phyloP scores from a whole-genome alignment of 31 red algal species.

The Endocladia muricata region DNA sequence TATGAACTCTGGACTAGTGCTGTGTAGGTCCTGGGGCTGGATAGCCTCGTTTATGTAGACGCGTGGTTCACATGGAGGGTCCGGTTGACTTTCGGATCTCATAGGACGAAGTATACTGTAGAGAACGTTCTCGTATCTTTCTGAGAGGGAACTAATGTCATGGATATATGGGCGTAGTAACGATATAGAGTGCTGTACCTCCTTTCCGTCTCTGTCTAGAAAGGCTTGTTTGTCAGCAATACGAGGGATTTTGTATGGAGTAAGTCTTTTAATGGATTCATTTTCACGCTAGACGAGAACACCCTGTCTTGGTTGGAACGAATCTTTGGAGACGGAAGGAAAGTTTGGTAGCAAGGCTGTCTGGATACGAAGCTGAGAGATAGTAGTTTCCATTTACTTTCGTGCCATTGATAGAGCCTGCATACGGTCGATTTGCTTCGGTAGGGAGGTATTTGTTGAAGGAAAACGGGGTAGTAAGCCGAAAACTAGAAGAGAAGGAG shows the following conservation, averaged over 20 bases:
- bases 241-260: not conserved
- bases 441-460: not conserved
- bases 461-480: slow-evolving; percentile 29
- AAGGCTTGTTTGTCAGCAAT: slow-evolving; percentile 6
- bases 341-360: not conserved
- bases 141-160: too few species aligned
- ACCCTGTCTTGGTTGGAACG: not conserved
- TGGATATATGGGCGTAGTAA: too few species aligned
- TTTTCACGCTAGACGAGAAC: slow-evolving; percentile 3
- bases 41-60: not conserved
- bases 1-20: not conserved
- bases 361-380: not conserved
- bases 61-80: not conserved
- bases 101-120: not conserved
- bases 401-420: slow-evolving; percentile 9
- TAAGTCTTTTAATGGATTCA: not conserved
- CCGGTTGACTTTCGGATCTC: not conserved
- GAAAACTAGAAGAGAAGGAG: slow-evolving; percentile 28
- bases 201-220: not conserved
- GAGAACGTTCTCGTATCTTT: not conserved
- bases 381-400: slow-evolving; percentile 11
- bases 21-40: not conserved
- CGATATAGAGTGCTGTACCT: too few species aligned
- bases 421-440: slow-evolving; percentile 21
- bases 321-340: not conserved